Base-by-base conservation (phyloP, 202 grass and related monocot genomes). In the Cymbopogon flexuosus region DNA sequence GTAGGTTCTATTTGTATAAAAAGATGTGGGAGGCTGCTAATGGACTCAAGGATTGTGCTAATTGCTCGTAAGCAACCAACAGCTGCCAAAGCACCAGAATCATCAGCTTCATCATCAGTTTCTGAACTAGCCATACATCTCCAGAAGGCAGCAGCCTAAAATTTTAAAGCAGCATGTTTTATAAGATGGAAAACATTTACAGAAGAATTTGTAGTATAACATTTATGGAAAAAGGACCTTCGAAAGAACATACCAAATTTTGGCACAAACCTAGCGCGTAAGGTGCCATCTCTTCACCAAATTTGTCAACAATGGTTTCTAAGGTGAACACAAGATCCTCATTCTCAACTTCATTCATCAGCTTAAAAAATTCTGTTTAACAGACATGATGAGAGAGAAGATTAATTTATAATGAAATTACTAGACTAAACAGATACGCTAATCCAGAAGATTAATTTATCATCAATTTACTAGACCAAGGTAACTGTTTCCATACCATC, bases 271-370 rank as follows among this genome's bases (percentile, higher is more conserved):
- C 93, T 78, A 97, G 78, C 61, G 93, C 93, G 84, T 93, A 97
- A 45, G 93, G 88, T 62, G 93, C 93, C 93, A 97, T 97, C 84
- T 97, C 93, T 91, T 97, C 93, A 5, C 93, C 93, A 89, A 97
- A 97, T 87, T 97, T 97, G 72, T 91, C 90, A 58, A 97, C 93
- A 58, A 97, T 93, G 12, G 93, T 97, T 77, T 97, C 93, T 36
- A 97, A 86, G 27, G 93, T 93, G 71, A 97, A 97, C 18, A 91
- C 93, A 83, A 97, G 90, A 35, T 97, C 93, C 76, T 97, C 93
- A 68, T 97, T 97, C 79, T 97, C 93, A 83, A 97, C 86, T 73
- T 97, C 90, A 41, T 91, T 89, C 93, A 97, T 97, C 58, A 93
- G 82, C 78, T 97, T 93, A 85, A 97, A 93, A 78, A 97, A 97